Evolutionary conservation across 164 flowering plant species (phyloP).

Genomic region (Liquidambar formosana): DNA sequence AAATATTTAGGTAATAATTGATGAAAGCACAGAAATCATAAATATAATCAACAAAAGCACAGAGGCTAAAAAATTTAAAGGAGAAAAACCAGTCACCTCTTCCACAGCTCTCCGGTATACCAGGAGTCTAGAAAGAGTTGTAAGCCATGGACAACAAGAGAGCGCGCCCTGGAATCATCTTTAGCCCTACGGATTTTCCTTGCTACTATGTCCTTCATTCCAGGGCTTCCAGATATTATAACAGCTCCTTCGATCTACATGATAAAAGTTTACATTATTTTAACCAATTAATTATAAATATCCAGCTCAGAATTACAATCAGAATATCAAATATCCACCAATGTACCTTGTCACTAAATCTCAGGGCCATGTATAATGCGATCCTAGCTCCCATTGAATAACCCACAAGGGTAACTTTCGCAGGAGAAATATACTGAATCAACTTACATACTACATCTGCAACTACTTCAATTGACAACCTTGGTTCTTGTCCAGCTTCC

Average conservation of each 20-base stretch:
- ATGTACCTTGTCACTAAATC: conserved; percentile 56
- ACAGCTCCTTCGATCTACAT: conserved; percentile 69
- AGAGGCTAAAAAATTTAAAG: not conserved
- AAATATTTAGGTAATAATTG: not conserved
- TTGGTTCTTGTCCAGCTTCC: conserved; percentile 20
- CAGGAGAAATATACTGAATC: conserved; percentile 41
- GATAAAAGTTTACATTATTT: conserved; percentile 2
- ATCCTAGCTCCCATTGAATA: conserved; percentile 99
- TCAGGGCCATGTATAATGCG: conserved; percentile 75
- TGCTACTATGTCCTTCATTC: conserved; percentile 48
- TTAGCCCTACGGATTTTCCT: conserved; percentile 56
- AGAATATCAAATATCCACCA: not conserved
- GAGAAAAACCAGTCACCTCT: conserved; percentile 47
- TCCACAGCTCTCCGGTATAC: conserved; percentile 79
- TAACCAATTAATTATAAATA: not conserved
- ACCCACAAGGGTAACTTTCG: conserved; percentile 70
- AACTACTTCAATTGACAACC: conserved; percentile 59
- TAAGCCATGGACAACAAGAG: conserved; percentile 59
- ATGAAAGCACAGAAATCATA: not conserved
- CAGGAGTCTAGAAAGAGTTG: conserved; percentile 61
- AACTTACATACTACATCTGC: conserved; percentile 47
- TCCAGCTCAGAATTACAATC: conserved; percentile 1
- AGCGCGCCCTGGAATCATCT: conserved; percentile 69
- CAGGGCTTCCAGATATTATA: conserved; percentile 93
- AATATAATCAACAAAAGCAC: no score